Evolutionary conservation across 306 rosid genomes (phyloP).

Genomic region (Pterocarpus santalinus): DNA sequence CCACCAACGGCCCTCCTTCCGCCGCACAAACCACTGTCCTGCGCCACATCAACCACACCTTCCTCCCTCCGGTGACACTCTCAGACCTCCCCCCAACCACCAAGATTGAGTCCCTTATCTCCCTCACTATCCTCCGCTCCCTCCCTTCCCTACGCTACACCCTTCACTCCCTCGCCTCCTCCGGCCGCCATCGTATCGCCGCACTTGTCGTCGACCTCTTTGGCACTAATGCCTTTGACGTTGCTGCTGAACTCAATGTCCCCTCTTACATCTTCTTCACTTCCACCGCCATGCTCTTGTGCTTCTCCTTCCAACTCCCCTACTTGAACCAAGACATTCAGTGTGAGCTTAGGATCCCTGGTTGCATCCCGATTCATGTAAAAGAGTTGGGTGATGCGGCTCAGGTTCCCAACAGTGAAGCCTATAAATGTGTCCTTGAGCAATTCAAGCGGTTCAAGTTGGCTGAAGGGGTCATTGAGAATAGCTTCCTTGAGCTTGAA

Average conservation of each 20-base stretch:
- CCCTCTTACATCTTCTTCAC: constrained; percentile 60
- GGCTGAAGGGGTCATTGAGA: constrained; percentile 66
- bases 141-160: constrained; percentile 46
- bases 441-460: constrained; percentile 52
- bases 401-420: constrained; percentile 65
- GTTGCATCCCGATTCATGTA: constrained; percentile 61
- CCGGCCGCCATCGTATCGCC: constrained; percentile 22
- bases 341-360: constrained; percentile 67
- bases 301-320: constrained; percentile 56
- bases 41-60: constrained; percentile 39
- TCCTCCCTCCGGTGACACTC: constrained; percentile 33
- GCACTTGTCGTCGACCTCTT: constrained; percentile 66
- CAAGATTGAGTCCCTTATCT: constrained; percentile 42
- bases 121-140: constrained; percentile 45
- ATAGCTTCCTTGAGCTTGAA: constrained; percentile 72
- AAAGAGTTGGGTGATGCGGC: constrained; percentile 60
- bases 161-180: background rate
- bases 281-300: constrained; percentile 58
- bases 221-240: constrained; percentile 65
- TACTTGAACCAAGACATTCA: constrained; percentile 51
- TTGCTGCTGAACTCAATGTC: constrained; percentile 52
- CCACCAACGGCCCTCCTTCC: constrained; percentile 63
- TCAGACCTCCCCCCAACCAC: constrained; percentile 9
- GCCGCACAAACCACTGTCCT: constrained; percentile 56
- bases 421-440: constrained; percentile 59